Conservation (phyloP, 2,329 filamentous ascomycete species). For the Massarina eburnea region DNA sequence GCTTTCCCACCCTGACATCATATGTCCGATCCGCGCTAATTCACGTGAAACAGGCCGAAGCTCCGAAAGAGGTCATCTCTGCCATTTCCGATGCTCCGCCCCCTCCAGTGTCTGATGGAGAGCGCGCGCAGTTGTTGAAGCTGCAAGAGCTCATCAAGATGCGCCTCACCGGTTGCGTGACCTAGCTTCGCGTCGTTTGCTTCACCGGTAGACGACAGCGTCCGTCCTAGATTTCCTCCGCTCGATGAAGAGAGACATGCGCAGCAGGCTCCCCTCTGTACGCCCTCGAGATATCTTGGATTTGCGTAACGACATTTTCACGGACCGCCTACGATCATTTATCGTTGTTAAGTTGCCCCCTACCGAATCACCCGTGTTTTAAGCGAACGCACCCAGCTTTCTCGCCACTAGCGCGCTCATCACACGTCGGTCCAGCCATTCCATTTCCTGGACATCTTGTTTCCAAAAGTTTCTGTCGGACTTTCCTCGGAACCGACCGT, state of each 20-base stretch:
- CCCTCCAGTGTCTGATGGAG: conserved; percentile 22
- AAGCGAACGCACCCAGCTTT: conserved; percentile 9
- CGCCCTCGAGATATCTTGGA: neutral
- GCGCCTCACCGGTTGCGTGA: conserved; percentile 18
- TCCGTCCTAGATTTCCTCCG: neutral
- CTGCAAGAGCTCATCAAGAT: conserved; percentile 36
- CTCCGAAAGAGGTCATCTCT: conserved; percentile 37
- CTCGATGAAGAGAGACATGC: neutral
- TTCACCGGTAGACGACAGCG: neutral
- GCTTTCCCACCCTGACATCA: conserved; percentile 22
- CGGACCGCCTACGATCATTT: conserved; percentile 3
- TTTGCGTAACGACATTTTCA: neutral
- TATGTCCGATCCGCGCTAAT: conserved; percentile 40
- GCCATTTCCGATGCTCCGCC: conserved; percentile 32
- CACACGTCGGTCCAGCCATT: conserved; percentile 6
- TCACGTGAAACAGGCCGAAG: conserved; percentile 43
- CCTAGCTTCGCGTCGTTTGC: neutral
- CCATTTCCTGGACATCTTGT: neutral
- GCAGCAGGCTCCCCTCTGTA: neutral
- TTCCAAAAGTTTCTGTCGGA: neutral
- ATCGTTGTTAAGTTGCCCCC: conserved; percentile 1
- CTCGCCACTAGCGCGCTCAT: conserved; percentile 12
- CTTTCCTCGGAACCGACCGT: neutral
- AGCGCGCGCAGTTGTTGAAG: conserved; percentile 34
- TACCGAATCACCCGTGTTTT: conserved; percentile 4